A percentile compares a stretch with the other conserved stretches of the same genome.
These are phyloP conservation scores for Cyclotella baltica DNA, from an alignment of 108 stramenopile species.

Conservation along the genomic window DNA sequence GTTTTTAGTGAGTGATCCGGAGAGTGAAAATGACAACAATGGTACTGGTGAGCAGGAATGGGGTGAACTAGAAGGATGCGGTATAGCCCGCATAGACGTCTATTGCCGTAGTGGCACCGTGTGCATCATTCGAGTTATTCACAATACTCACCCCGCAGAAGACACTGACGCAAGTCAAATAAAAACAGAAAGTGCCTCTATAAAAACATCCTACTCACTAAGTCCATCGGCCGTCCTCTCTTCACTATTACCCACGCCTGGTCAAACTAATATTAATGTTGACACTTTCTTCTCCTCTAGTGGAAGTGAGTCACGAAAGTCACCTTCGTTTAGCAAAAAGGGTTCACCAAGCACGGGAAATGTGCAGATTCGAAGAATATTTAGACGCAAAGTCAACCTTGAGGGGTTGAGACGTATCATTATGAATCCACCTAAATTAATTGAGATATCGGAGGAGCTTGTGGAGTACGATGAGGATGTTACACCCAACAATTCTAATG, in stretches of 20 bases:
- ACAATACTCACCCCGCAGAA: background rate
- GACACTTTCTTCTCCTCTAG: background rate
- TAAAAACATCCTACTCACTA: background rate
- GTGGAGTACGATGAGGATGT: background rate
- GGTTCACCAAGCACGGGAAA: background rate
- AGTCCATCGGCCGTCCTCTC: slow-evolving; percentile 5
- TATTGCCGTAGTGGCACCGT: slow-evolving; percentile 74
- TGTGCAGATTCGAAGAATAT: slow-evolving; percentile 24
- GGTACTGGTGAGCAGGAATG: background rate
- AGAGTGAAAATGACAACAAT: background rate
- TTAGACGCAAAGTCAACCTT: slow-evolving; percentile 29
- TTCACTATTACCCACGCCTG: background rate
- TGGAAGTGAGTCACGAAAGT: background rate
- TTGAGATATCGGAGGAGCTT: slow-evolving; percentile 17
- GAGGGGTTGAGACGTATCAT: slow-evolving; percentile 27
- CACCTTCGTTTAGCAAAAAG: background rate
- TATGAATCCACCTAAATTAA: slow-evolving; percentile 20
- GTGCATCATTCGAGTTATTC: slow-evolving; percentile 59
- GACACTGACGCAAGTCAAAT: background rate
- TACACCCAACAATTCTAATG: slow-evolving; percentile 2
- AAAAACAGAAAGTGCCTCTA: background rate
- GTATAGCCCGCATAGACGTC: slow-evolving; percentile 69
- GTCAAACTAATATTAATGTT: background rate
- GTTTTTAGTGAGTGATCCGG: slow-evolving; percentile 1
- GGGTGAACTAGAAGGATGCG: slow-evolving; percentile 20